phyloP scores from a whole-genome alignment of 2,329 filamentous ascomycete species.

The Ascochyta lentis region DNA sequence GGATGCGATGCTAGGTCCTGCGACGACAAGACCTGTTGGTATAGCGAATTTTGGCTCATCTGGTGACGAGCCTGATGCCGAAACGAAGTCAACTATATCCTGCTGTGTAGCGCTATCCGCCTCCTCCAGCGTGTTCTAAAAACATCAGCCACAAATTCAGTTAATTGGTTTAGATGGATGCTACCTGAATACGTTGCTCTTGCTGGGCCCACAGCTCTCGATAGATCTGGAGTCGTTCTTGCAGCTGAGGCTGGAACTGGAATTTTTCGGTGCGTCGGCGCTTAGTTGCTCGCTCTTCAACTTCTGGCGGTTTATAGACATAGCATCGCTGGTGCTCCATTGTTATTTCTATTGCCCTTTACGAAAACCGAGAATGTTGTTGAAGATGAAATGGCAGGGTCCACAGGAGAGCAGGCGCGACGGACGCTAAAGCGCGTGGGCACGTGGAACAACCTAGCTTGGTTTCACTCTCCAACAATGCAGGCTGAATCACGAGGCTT shows the following conservation, averaged over 20 bases:
- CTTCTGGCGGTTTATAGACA: constrained; percentile 49
- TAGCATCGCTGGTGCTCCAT: constrained; percentile 61
- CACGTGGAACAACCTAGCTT: constrained; percentile 30
- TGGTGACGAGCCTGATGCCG: constrained; percentile 29
- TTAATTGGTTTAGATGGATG: not conserved
- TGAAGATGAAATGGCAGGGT: constrained; percentile 17
- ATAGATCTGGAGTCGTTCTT: constrained; percentile 66
- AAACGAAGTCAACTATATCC: constrained; percentile 50
- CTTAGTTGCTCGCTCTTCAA: constrained; percentile 49
- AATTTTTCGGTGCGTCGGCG: constrained; percentile 47
- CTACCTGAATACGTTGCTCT: constrained; percentile 67
- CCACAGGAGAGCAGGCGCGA: constrained; percentile 18
- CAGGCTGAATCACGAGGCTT: too few species aligned
- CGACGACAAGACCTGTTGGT: constrained; percentile 75
- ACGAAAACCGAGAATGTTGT: not conserved
- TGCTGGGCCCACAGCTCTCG: constrained; percentile 69
- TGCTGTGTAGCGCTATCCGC: constrained; percentile 50
- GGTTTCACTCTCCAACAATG: not conserved
- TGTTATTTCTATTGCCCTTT: not conserved
- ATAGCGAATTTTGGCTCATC: constrained; percentile 56
- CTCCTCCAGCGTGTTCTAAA: constrained; percentile 47
- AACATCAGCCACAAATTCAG: constrained; percentile 16
- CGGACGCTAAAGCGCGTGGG: constrained; percentile 29
- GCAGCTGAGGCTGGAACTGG: constrained; percentile 30
- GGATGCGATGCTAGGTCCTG: constrained; percentile 78